These are phyloP conservation scores for Alternaria sp. DNA, from an alignment of 2,329 filamentous ascomycete species.

Conservation along the genomic window DNA sequence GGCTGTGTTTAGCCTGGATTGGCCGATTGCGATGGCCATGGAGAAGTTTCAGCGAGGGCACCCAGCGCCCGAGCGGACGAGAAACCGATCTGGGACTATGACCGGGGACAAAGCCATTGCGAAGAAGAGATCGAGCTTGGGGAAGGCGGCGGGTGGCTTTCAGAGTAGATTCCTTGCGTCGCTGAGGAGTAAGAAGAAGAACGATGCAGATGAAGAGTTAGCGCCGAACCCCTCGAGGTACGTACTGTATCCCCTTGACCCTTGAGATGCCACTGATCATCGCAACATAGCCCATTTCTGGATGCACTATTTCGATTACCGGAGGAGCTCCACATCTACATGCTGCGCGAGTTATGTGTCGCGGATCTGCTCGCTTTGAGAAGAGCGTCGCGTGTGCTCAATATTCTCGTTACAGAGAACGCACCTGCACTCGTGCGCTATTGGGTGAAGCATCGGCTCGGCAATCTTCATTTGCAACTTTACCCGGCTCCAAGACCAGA, in stretches of 20 bases:
- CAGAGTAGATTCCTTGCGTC: constrained; percentile 45
- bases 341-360: constrained; percentile 45
- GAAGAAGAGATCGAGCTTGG: constrained; percentile 43
- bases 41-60: constrained; percentile 37
- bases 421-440: constrained; percentile 46
- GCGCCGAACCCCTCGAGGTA: constrained; percentile 37
- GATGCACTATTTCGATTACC: constrained; percentile 44
- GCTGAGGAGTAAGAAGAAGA: constrained; percentile 39
- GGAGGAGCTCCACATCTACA: constrained; percentile 46
- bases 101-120: constrained; percentile 25
- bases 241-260: constrained; percentile 1
- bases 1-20: constrained; percentile 12
- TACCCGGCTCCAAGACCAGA: constrained; percentile 44
- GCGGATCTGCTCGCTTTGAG: constrained; percentile 46
- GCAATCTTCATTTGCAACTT: constrained; percentile 44
- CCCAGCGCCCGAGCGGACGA: constrained; percentile 26
- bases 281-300: constrained; percentile 38
- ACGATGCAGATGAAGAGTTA: constrained; percentile 26
- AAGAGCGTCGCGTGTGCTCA: constrained; percentile 41
- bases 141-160: constrained; percentile 43
- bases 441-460: constrained; percentile 46
- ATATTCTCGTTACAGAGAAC: constrained; percentile 43
- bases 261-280: constrained; percentile 8
- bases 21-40: constrained; percentile 25
- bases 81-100: constrained; percentile 23